Evolutionary conservation across 495 filamentous ascomycete genomes (phyloP).

Genomic region (Penicillium roqueforti): DNA sequence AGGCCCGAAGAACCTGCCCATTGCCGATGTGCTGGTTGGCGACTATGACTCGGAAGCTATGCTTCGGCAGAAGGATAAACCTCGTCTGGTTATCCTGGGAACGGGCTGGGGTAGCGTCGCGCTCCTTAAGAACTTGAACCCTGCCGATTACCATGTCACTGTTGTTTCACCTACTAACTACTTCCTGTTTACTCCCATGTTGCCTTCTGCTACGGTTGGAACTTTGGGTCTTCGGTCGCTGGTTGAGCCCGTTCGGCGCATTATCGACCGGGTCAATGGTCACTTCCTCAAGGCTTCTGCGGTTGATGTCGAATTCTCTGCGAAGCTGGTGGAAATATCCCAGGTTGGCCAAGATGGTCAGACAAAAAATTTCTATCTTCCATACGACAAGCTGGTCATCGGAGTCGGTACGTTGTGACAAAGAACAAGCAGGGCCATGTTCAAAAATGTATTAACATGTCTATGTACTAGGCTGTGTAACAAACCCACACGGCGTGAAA

Average conservation of each 20-base stretch:
- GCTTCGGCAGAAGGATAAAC: slow-evolving; percentile 72
- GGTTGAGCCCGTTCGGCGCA: slow-evolving; percentile 87
- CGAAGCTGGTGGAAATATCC: slow-evolving; percentile 82
- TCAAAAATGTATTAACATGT: slow-evolving; percentile 6
- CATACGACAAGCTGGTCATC: slow-evolving; percentile 97
- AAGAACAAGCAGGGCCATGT: neutral
- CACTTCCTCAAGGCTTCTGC: slow-evolving; percentile 88
- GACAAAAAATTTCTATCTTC: slow-evolving; percentile 80
- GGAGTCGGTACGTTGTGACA: slow-evolving; percentile 62
- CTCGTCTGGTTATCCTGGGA: slow-evolving; percentile 85
- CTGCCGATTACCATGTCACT: slow-evolving; percentile 89
- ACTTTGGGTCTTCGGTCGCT: slow-evolving; percentile 87
- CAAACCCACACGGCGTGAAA: slow-evolving; percentile 93
- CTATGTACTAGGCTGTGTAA: slow-evolving; percentile 62
- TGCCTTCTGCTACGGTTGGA: slow-evolving; percentile 93
- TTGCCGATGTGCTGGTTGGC: slow-evolving; percentile 78
- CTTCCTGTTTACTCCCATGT: slow-evolving; percentile 97
- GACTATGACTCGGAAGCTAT: slow-evolving; percentile 75
- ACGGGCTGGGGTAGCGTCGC: slow-evolving; percentile 95
- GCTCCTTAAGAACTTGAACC: slow-evolving; percentile 82
- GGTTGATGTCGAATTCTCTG: slow-evolving; percentile 83
- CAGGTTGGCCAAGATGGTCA: slow-evolving; percentile 68
- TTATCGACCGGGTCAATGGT: slow-evolving; percentile 70
- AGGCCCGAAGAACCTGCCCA: slow-evolving; percentile 94
- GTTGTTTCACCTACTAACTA: slow-evolving; percentile 93